Base-by-base conservation (phyloP, 805 yeast genomes). In the Ogataea henricii region DNA sequence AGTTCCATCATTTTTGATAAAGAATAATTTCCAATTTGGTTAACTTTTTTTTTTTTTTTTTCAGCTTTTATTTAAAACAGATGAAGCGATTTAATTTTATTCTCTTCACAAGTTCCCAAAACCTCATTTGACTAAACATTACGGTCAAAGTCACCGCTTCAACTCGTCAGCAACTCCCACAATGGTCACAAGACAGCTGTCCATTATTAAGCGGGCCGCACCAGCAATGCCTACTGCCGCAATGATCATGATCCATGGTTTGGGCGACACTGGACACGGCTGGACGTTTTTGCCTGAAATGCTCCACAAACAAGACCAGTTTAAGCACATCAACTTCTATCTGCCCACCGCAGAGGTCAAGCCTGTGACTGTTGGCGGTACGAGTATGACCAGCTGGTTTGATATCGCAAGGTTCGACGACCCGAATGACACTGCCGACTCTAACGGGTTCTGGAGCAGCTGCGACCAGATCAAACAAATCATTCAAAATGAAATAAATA, bases 211-310 rank as follows among this genome's bases (percentile, higher is more conserved):
- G 37, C 58, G 73, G 13, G 66, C 76, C 7, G 72, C 78, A 4
- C 67, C 65, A 16, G 52, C 52, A 7, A 67, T 70, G 1, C 78
- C 83, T 5, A 71, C 82, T 1, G 85, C 88, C 1, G 82, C 90
- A 1, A 70, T 90, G 27, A 86, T 91, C 18, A 76, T 91, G 50
- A 63, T 89, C 46, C 98, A 94, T 64, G 98, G 99, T 0, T 72
- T 92, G 14, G 99, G 99, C 8, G 98, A 92, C 65, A 66, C 89
- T 0, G 97, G 96, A 4, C 73, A 76, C 14, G 97, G 97, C 1
- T 92, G 97, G 97, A 73, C 79, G 38, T 89, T 88, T 72, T 69
- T 92, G 34, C 87, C 94, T 3, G 85, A 83, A 33, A 69, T 81
- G 45, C 76, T 87, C 21, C 75, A 74, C 18, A 69, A 67, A 48